These are phyloP conservation scores for Shiraia sp. DNA, from an alignment of 2,329 filamentous ascomycete genomes.

Conservation along the genomic window DNA sequence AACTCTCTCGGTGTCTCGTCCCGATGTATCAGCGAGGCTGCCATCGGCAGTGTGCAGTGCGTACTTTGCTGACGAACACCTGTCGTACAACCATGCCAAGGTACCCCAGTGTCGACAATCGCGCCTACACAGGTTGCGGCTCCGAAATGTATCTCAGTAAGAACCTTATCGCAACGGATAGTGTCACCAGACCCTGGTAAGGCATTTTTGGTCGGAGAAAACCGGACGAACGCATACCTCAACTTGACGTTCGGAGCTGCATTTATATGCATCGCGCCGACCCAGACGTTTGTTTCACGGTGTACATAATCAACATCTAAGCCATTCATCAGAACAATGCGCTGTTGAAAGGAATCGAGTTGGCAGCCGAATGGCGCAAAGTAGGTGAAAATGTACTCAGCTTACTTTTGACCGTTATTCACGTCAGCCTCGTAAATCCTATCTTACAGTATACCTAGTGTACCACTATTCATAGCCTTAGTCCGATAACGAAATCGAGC, in stretches of 20 bases:
- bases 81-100: background rate
- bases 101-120: background rate
- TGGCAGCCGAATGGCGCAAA: too few species aligned
- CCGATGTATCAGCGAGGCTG: background rate
- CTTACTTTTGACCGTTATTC: background rate
- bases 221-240: background rate
- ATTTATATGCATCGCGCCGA: background rate
- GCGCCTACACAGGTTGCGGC: slow-evolving; percentile 17
- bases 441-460: background rate
- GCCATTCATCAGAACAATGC: too few species aligned
- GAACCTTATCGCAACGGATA: slow-evolving; percentile 25
- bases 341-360: too few species aligned
- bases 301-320: too few species aligned
- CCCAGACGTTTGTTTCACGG: background rate
- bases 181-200: slow-evolving; percentile 20
- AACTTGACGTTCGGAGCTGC: background rate
- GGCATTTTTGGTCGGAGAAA: slow-evolving; percentile 1
- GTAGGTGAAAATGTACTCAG: too few species aligned
- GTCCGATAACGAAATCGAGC: too few species aligned
- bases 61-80: slow-evolving; percentile 4
- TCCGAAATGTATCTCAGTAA: slow-evolving; percentile 28
- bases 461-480: background rate
- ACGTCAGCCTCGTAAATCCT: background rate
- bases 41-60: background rate
- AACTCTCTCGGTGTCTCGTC: too few species aligned